These are phyloP conservation scores for Plantago major DNA, from an alignment of 257 asterid species.

Conservation along the genomic window DNA sequence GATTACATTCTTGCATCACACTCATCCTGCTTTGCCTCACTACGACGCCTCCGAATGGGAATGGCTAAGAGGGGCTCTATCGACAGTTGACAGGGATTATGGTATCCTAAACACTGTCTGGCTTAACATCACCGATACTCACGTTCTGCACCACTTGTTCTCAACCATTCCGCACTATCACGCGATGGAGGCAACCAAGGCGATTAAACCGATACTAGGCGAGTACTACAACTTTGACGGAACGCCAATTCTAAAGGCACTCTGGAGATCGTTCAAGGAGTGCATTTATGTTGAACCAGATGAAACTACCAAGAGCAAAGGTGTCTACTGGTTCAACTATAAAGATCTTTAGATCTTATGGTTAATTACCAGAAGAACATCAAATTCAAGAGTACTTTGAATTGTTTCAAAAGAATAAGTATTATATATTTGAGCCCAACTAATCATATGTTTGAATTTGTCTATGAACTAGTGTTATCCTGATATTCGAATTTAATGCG, in stretches of 20 bases:
- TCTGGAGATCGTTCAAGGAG: slow-evolving; percentile 56
- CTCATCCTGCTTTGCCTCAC: slow-evolving; percentile 60
- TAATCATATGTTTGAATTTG: too few species aligned
- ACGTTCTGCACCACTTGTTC: slow-evolving; percentile 61
- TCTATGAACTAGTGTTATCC: too few species aligned
- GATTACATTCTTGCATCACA: slow-evolving; percentile 60
- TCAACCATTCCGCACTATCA: slow-evolving; percentile 68
- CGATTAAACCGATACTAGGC: slow-evolving; percentile 45
- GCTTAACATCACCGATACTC: slow-evolving; percentile 63
- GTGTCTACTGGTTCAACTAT: slow-evolving; percentile 45
- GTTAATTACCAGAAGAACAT: too few species aligned
- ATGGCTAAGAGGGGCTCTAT: slow-evolving; percentile 67
- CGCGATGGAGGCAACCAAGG: slow-evolving; percentile 63
- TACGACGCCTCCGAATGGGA: slow-evolving; percentile 64
- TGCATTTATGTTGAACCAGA: slow-evolving; percentile 54
- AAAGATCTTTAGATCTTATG: neutral
- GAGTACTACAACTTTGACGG: slow-evolving; percentile 51
- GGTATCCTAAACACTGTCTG: slow-evolving; percentile 51
- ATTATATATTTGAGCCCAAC: too few species aligned
- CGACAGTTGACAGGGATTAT: slow-evolving; percentile 57
- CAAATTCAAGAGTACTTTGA: too few species aligned
- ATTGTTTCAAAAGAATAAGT: too few species aligned
- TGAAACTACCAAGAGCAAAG: slow-evolving; percentile 35
- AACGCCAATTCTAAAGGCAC: slow-evolving; percentile 45
- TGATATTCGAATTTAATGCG: too few species aligned